Evolutionary conservation across 805 yeast genomes (phyloP).

Genomic region (Zygoascus bituminiphila): DNA sequence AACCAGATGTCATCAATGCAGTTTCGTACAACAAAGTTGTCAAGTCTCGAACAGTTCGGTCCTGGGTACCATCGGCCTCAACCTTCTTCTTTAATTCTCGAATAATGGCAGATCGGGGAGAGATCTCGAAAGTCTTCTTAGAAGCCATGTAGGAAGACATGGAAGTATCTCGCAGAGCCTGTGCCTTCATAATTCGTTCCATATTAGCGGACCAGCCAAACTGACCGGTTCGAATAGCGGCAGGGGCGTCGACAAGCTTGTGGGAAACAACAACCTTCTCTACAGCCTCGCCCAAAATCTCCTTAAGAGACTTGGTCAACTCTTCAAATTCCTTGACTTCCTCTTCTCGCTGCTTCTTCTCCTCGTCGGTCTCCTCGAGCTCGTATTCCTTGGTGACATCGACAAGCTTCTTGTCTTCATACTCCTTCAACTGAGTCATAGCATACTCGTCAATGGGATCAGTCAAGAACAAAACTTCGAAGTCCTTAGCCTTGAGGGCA

Average conservation of each 20-base stretch:
- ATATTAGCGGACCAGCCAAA: conserved; percentile 99
- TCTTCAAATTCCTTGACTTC: conserved; percentile 88
- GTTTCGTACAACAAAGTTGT: conserved; percentile 95
- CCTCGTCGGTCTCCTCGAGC: conserved; percentile 93
- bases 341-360: conserved; percentile 87
- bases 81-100: conserved; percentile 94
- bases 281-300: conserved; percentile 94
- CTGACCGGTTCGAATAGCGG: conserved; percentile 99
- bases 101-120: conserved; percentile 93
- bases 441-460: conserved; percentile 99
- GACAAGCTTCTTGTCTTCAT: conserved; percentile 97
- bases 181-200: conserved; percentile 99
- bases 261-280: conserved; percentile 98
- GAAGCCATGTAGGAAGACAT: conserved; percentile 99
- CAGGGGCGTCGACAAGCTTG: conserved; percentile 96
- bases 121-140: conserved; percentile 97
- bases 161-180: conserved; percentile 96
- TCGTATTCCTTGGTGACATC: conserved; percentile 99
- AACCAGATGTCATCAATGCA: conserved; percentile 96
- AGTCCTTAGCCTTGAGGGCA: conserved; percentile 95
- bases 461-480: conserved; percentile 94
- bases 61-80: conserved; percentile 94
- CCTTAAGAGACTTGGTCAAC: conserved; percentile 93
- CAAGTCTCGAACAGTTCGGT: conserved; percentile 96
- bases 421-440: conserved; percentile 98